Percentiles rank a stretch among this genome's conserved stretches.
Conservation (phyloP, 1,284 basidiomycete species). For the Ustilago shanxiensis region DNA sequence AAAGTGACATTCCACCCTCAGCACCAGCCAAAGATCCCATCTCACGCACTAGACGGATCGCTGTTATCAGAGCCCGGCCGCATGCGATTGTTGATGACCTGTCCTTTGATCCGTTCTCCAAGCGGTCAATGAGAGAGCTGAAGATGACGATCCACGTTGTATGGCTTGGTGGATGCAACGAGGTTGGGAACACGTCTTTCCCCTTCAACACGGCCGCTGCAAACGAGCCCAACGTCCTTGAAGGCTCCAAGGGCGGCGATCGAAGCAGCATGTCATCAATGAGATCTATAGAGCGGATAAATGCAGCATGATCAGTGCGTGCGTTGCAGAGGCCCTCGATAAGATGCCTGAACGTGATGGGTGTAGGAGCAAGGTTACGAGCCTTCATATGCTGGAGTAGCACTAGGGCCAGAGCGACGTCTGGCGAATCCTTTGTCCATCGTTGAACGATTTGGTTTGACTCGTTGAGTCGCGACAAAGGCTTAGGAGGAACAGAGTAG, state of each 20-base stretch:
- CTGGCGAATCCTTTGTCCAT: constrained; percentile 23
- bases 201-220: constrained; percentile 14
- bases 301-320: constrained; percentile 35
- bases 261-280: constrained; percentile 47
- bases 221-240: constrained; percentile 30
- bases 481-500: constrained; percentile 19
- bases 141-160: constrained; percentile 40
- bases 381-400: constrained; percentile 52
- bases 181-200: background rate
- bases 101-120: constrained; percentile 31
- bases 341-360: constrained; percentile 36
- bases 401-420: constrained; percentile 40
- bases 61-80: constrained; percentile 18
- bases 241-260: background rate
- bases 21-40: constrained; percentile 29
- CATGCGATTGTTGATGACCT: constrained; percentile 3
- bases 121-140: constrained; percentile 36
- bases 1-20: constrained; percentile 37
- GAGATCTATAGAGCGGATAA: constrained; percentile 39
- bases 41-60: constrained; percentile 36
- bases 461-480: constrained; percentile 24
- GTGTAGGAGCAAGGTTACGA: constrained; percentile 27
- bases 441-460: constrained; percentile 11
- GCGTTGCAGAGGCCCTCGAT: constrained; percentile 37
- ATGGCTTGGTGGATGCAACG: constrained; percentile 17